Evolutionary conservation across 1,139 yeast genomes (phyloP), one percentile per base, ranked within the genome.

Genomic region (Pichia sp.): DNA sequence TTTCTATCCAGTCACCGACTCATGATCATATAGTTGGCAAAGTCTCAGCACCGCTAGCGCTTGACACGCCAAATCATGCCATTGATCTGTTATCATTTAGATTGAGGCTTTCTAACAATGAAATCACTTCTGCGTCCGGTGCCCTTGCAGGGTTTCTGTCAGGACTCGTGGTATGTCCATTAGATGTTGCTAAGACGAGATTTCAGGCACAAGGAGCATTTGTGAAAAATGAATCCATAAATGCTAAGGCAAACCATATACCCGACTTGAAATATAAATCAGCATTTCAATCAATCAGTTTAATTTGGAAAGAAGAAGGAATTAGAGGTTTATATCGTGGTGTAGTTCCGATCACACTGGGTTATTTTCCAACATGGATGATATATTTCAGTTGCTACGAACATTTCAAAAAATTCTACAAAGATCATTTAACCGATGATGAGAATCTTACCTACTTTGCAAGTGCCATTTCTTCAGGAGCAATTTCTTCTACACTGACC

Each of bases 281-380:
- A 6, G 69, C 84, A 8, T 27, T 72, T 3, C 77, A 45, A 16
- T 84, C 94, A 0, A 68, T 87, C 58, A 61, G 69, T 38, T 72
- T 81, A 7, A 86, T 88, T 38, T 65, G 77, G 47, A 62, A 65
- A 44, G 88, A 88, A 46, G 97, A 90, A 65, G 96, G 97, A 2
- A 56, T 79, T 1, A 64, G 77, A 38, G 97, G 98, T 0, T 70
- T 92, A 27, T 94, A 94, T 62, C 69, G 95, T 51, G 99, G 99
- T 3, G 66, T 94, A 26, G 85, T 83, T 1, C 97, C 99, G 9
- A 87, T 92, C 36, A 76, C 94, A 2, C 66, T 92, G 44, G 99
- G 99, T 0, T 92, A 92, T 64, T 77, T 94, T 54, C 98, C 99
- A 5, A 88, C 97, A 0, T 92, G 98, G 98, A 88, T 90, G 67